Base-by-base conservation (phyloP, 148 eudicot genomes). In the Fallopia convolvulus region DNA sequence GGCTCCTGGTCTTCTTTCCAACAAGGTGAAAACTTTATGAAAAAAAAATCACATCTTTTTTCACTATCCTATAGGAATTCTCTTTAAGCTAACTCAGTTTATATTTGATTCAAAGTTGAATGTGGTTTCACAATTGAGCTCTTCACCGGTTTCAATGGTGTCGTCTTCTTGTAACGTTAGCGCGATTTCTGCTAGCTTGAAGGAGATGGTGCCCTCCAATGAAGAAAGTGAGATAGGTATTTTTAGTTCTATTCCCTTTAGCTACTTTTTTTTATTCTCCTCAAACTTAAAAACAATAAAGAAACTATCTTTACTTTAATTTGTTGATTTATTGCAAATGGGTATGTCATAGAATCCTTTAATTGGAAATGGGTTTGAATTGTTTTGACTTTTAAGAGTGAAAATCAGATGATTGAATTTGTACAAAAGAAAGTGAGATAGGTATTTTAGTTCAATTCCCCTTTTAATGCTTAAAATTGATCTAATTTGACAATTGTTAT, bases 1-100 rank as follows among this genome's bases (percentile, higher is more conserved):
- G 53, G 36, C 55, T 73, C 53, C 55, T 73, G 75, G 75, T 73
- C 6, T 73, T 10, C 75, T 26, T 21, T 73, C 53, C 55, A 73
- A 48, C 55, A 73, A 73, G 75, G 75, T 73, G 14, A 13, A 5
- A 73, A 11, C 48, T 42, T 44, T 17, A 42, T 73, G 30, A 26
- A 26, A 0, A 26, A 0, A 20, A 36, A 46, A 20, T 73, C 55
- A 73, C 20, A n/a, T 26, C 47, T 30, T 20, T 18, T 46, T 18
- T 68, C 39, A 21, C 3, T 14, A 68, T 13, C 44, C 10, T 26
- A 26, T 0, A 26, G 30, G 30, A 26, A 26, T 26, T 26, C 1
- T 26, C 1, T 1, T 26, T 26, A 0, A 26, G 30, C 30, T 26
- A 26, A 26, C 30, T 26, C 30, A 26, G 30, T 26, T 26, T 26